Evolutionary conservation across 257 asterid genomes (phyloP).

Genomic region (Leonotis leonurus): DNA sequence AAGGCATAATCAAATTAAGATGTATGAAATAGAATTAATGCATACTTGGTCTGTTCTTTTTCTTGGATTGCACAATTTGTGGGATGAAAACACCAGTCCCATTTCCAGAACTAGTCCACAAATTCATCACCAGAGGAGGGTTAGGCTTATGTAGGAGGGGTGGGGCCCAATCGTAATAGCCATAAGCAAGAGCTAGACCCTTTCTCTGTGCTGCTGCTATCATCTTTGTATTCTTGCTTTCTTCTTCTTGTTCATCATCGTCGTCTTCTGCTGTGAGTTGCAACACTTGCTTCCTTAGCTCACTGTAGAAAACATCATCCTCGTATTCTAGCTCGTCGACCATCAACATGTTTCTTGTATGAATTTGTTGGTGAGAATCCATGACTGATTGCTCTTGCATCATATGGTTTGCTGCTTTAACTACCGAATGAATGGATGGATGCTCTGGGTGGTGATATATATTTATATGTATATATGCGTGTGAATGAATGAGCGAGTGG

Average conservation of each 20-base stretch:
- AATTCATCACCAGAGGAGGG: constrained; percentile 42
- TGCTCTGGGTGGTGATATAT: too few species aligned
- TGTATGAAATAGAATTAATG: too few species aligned
- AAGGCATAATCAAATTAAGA: background rate
- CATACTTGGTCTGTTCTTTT: constrained; percentile 48
- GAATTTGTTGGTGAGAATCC: constrained; percentile 28
- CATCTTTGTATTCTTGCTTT: background rate
- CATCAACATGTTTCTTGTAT: constrained; percentile 6
- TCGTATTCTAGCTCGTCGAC: constrained; percentile 37
- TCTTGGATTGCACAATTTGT: constrained; percentile 36
- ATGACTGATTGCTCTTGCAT: constrained; percentile 18
- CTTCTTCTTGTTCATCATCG: constrained; percentile 12
- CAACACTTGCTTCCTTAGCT: constrained; percentile 43
- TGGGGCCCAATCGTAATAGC: constrained; percentile 23
- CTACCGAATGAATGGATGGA: too few species aligned
- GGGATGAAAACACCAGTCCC: constrained; percentile 95
- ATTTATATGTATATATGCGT: background rate
- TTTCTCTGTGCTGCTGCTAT: background rate
- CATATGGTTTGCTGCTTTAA: too few species aligned
- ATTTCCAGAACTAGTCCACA: constrained; percentile 60
- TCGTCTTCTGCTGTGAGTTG: constrained; percentile 55
- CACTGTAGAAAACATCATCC: constrained; percentile 51
- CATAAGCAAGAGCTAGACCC: too few species aligned
- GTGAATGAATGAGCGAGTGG: background rate
- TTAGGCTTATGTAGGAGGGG: too few species aligned